Conservation (phyloP, 1,284 basidiomycete species). For the Volvariella volvacea region DNA sequence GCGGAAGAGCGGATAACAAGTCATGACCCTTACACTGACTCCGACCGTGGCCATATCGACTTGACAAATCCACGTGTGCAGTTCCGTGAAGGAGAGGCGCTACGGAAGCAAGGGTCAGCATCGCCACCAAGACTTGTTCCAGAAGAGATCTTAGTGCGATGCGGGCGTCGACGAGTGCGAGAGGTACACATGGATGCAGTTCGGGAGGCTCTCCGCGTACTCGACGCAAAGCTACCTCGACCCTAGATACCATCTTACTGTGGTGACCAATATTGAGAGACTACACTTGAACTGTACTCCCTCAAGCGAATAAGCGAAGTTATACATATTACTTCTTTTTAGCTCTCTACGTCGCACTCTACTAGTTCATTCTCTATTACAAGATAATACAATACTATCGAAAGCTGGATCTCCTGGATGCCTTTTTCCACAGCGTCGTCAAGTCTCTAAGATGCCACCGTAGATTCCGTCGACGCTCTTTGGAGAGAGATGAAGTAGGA, state of each 20-base stretch:
- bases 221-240: conserved; percentile 63
- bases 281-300: no score
- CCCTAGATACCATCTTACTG: no score
- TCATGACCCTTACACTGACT: conserved; percentile 9
- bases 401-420: neutral
- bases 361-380: conserved; percentile 2
- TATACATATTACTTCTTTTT: no score
- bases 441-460: conserved; percentile 19
- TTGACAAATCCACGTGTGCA: conserved; percentile 49
- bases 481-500: conserved; percentile 15
- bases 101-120: conserved; percentile 19
- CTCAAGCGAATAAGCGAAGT: no score
- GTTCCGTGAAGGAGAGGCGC: conserved; percentile 39
- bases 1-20: conserved; percentile 37
- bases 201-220: conserved; percentile 67
- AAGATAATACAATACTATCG: conserved; percentile 1
- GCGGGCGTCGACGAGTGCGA: conserved; percentile 52
- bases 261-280: no score
- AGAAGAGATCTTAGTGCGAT: conserved; percentile 52
- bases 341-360: no score
- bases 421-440: conserved; percentile 14
- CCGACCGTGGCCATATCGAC: conserved; percentile 29
- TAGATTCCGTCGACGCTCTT: conserved; percentile 22
- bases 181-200: conserved; percentile 77
- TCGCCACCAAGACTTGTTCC: conserved; percentile 50